Percentiles rank a stretch among this genome's conserved stretches.
These are phyloP conservation scores for Cenchrus fungigraminus DNA, from an alignment of 176 grass and related monocot genomes.

Conservation along the genomic window DNA sequence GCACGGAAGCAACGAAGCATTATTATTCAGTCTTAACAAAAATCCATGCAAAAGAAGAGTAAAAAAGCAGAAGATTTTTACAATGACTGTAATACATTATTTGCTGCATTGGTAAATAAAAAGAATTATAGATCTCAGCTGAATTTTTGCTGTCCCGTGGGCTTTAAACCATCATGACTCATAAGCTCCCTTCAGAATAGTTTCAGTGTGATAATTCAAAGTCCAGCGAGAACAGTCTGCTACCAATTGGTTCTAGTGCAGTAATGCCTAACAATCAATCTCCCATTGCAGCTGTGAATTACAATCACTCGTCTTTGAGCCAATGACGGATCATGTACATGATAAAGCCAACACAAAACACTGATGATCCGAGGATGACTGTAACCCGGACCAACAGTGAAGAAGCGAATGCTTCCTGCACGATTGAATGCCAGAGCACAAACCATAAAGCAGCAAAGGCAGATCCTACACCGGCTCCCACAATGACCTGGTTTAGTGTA, in stretches of 20 bases:
- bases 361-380: constrained; percentile 52
- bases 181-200: background rate
- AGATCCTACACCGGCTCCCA: constrained; percentile 66
- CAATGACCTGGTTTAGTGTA: constrained; percentile 74
- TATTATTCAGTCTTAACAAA: background rate
- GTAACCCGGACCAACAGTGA: constrained; percentile 51
- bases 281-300: constrained; percentile 7
- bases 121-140: background rate
- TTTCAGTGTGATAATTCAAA: background rate
- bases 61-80: background rate
- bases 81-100: background rate
- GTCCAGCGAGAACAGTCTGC: background rate
- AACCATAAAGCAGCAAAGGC: constrained; percentile 56
- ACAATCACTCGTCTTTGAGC: constrained; percentile 55
- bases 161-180: background rate
- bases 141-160: background rate
- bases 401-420: constrained; percentile 59
- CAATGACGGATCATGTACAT: constrained; percentile 60
- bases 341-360: constrained; percentile 46
- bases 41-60: background rate
- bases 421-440: constrained; percentile 68
- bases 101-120: background rate
- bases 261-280: background rate
- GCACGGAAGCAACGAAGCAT: background rate
- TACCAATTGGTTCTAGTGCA: background rate